These are phyloP conservation scores for Nicotiana sylvestris DNA, from an alignment of 257 asterid species.

Conservation along the genomic window DNA sequence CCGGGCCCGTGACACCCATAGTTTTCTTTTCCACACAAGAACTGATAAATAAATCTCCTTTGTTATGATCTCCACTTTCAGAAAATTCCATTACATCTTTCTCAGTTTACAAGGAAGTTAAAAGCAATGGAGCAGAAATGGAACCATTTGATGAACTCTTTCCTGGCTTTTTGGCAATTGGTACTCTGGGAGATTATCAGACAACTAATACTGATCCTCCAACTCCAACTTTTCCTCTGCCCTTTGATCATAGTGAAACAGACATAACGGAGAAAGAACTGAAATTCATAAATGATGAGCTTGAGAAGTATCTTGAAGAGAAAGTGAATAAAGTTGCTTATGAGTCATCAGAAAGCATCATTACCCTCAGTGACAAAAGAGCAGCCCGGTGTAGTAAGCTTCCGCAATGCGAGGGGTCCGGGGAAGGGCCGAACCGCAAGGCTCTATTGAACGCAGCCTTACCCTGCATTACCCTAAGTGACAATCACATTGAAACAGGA, in stretches of 20 bases:
- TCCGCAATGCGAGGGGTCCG: too few species aligned
- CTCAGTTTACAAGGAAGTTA: slow-evolving; percentile 27
- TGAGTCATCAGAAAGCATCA: slow-evolving; percentile 52
- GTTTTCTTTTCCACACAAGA: neutral
- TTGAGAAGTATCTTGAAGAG: slow-evolving; percentile 64
- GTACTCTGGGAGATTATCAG: slow-evolving; percentile 63
- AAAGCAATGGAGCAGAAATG: slow-evolving; percentile 26
- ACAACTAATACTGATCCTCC: slow-evolving; percentile 49
- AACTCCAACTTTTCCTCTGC: slow-evolving; percentile 58
- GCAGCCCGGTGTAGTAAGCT: too few species aligned
- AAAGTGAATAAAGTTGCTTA: slow-evolving; percentile 49
- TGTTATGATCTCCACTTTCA: slow-evolving; percentile 30
- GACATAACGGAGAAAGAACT: slow-evolving; percentile 54
- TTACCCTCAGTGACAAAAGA: slow-evolving; percentile 25
- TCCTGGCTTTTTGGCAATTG: slow-evolving; percentile 79
- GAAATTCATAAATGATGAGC: slow-evolving; percentile 54
- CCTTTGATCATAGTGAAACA: slow-evolving; percentile 34
- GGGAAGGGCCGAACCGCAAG: too few species aligned
- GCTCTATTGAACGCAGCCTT: too few species aligned
- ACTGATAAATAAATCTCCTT: neutral
- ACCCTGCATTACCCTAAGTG: neutral
- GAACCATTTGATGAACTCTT: slow-evolving; percentile 47
- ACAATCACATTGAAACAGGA: slow-evolving; percentile 37
- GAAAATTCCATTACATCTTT: slow-evolving; percentile 41
- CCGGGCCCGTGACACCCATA: too few species aligned